Evolutionary conservation across 2,329 filamentous ascomycete genomes (phyloP).

Genomic region (Sporothrix curviconia): DNA sequence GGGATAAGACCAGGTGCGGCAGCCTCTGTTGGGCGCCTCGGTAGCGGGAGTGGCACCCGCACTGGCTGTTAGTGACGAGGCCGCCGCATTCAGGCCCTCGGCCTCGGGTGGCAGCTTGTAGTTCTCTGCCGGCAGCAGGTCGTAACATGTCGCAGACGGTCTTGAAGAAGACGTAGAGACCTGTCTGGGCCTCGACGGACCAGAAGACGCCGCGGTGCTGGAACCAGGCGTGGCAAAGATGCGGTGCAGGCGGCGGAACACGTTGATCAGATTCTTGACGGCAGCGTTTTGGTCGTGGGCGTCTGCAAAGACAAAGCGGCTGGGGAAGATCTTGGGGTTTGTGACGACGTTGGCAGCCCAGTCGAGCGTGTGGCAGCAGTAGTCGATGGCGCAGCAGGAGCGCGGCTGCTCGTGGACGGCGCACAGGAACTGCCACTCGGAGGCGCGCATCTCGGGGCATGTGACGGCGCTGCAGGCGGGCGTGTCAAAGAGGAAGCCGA

Average conservation of each 20-base stretch:
- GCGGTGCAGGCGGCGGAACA: slow-evolving; percentile 87
- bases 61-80: not conserved
- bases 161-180: slow-evolving; percentile 94
- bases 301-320: slow-evolving; percentile 58
- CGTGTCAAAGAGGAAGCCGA: slow-evolving; percentile 84
- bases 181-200: slow-evolving; percentile 84
- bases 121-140: slow-evolving; percentile 83
- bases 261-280: slow-evolving; percentile 82
- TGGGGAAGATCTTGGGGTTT: slow-evolving; percentile 91
- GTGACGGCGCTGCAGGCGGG: slow-evolving; percentile 84
- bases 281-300: slow-evolving; percentile 57
- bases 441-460: slow-evolving; percentile 96
- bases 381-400: slow-evolving; percentile 96
- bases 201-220: slow-evolving; percentile 94
- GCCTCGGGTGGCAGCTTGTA: slow-evolving; percentile 93
- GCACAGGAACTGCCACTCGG: slow-evolving; percentile 98
- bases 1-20: slow-evolving; percentile 15
- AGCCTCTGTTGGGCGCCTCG: not conserved
- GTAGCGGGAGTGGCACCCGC: slow-evolving; percentile 17
- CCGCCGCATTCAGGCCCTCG: slow-evolving; percentile 62
- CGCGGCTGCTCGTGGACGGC: slow-evolving; percentile 96
- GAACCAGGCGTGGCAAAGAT: slow-evolving; percentile 99
- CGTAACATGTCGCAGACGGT: slow-evolving; percentile 90
- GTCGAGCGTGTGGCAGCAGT: slow-evolving; percentile 97
- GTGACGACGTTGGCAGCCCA: slow-evolving; percentile 95